Base-by-base conservation (phyloP, 306 rosid genomes). In the Vigna reflexopilosa region DNA sequence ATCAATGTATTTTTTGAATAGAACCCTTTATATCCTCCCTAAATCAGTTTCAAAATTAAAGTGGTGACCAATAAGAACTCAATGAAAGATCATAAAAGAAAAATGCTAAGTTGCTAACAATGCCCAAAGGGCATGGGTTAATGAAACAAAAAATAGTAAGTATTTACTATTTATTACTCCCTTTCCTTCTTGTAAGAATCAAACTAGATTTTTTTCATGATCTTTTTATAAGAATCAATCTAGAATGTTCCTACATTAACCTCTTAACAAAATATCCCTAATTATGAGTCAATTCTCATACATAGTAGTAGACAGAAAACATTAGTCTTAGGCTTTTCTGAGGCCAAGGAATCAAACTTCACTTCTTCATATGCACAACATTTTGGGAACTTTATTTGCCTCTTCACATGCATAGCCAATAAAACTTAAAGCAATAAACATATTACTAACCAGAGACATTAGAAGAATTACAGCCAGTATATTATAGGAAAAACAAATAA, bases 1-100 rank as follows among this genome's bases (percentile, higher is more conserved):
- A n/a, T 82, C 85, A 75, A 26, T 11, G 97, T 92, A 77, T 95
- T 95, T 85, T 87, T 95, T 7, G 97, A 91, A 87, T 92, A 95
- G 85, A 95, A 95, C 50, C 98, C 97, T 74, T 86, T 86, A 74
- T 91, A 95, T 72, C 98, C 98, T 81, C 85, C 98, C 98, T 95
- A 85, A 34, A 82, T 75, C 80, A 69, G 69, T 73, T 75, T 81
- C 65, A 84, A 24, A 67, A 83, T 61, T 55, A 83, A 32, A 15
- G 54, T 11, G 26, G 56, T 45, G 19, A 82, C 36, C 7, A 26
- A 82, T 45, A 20, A 50, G 80, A 80, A 61, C 73, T 68, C 70
- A 52, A 15, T 14, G 38, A 68, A 72, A 34, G 10, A 42, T 52
- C 77, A 61, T 36, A 64, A 17, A 68, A 66, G 32, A n/a, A 5